A percentile compares a stretch with the other conserved stretches of the same genome.
Conservation (phyloP, 1,284 basidiomycete species). For the Puccinia polysora region DNA sequence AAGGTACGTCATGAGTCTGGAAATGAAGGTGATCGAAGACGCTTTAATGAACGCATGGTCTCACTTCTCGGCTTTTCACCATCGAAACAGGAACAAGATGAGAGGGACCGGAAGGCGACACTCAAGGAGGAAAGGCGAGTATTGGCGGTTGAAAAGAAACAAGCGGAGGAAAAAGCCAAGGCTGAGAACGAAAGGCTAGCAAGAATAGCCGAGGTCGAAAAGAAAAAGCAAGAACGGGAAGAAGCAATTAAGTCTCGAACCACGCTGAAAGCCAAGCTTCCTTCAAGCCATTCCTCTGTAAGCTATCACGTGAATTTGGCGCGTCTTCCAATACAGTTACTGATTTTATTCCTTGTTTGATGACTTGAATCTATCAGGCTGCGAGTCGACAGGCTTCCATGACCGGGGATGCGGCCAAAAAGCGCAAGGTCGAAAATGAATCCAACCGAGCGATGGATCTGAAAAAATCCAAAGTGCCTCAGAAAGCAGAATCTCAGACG, state of each 20-base stretch:
- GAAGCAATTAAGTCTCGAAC: conserved; percentile 13
- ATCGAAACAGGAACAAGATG: conserved; percentile 69
- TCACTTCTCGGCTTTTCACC: not conserved
- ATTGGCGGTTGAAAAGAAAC: conserved; percentile 56
- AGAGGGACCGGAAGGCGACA: conserved; percentile 69
- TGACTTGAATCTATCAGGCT: not conserved
- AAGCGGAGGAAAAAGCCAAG: conserved; percentile 70
- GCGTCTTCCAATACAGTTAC: no score
- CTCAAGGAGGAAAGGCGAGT: conserved; percentile 70
- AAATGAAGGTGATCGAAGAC: not conserved
- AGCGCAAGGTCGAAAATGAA: conserved; percentile 37
- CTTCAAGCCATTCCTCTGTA: conserved; percentile 27
- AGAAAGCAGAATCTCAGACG: not conserved
- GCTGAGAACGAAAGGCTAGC: conserved; percentile 60
- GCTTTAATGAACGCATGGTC: not conserved
- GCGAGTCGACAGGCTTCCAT: conserved; percentile 17
- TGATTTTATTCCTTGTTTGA: not conserved
- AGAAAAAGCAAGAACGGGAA: conserved; percentile 40
- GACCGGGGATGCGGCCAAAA: conserved; percentile 31
- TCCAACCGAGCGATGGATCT: conserved; percentile 19
- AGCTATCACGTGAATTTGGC: no score
- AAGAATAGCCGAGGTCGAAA: conserved; percentile 61
- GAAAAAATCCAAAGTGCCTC: conserved; percentile 29
- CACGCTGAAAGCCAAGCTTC: conserved; percentile 29
- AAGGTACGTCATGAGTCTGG: conserved; percentile 59